These are phyloP conservation scores for Fusarium chlamydosporum DNA, from an alignment of 2,329 filamentous ascomycete genomes.

Conservation along the genomic window DNA sequence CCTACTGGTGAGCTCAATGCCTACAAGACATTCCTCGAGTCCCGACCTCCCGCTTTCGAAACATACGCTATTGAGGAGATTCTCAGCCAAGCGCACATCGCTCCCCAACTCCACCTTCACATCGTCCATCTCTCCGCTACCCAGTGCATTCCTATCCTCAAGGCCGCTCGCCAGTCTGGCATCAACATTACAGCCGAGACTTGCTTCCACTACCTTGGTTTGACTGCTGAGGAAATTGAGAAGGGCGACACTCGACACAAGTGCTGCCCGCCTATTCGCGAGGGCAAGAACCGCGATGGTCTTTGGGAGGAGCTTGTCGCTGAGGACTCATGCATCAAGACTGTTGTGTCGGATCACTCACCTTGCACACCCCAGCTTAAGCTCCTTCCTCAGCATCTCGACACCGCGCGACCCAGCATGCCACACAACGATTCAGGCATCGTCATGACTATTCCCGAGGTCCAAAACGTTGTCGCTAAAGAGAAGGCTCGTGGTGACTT, in stretches of 20 bases:
- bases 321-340: constrained; percentile 84
- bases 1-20: constrained; percentile 79
- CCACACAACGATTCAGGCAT: constrained; percentile 68
- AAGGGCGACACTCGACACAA: constrained; percentile 93
- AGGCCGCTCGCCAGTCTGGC: constrained; percentile 77
- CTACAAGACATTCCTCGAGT: constrained; percentile 93
- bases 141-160: constrained; percentile 85
- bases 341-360: constrained; percentile 94
- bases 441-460: constrained; percentile 60
- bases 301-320: constrained; percentile 86
- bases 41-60: constrained; percentile 89
- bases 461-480: constrained; percentile 53
- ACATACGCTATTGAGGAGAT: constrained; percentile 92
- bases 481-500: constrained; percentile 78
- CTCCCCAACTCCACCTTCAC: constrained; percentile 87
- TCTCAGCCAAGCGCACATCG: constrained; percentile 81
- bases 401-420: constrained; percentile 53
- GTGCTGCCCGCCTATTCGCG: constrained; percentile 93
- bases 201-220: constrained; percentile 93
- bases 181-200: constrained; percentile 94
- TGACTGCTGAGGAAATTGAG: constrained; percentile 84
- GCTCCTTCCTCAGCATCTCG: constrained; percentile 79
- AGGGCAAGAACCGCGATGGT: constrained; percentile 82
- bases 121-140: constrained; percentile 95
- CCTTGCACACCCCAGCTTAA: constrained; percentile 97